Base-by-base conservation (phyloP, 257 asterid genomes). In the Solanum verrucosum region DNA sequence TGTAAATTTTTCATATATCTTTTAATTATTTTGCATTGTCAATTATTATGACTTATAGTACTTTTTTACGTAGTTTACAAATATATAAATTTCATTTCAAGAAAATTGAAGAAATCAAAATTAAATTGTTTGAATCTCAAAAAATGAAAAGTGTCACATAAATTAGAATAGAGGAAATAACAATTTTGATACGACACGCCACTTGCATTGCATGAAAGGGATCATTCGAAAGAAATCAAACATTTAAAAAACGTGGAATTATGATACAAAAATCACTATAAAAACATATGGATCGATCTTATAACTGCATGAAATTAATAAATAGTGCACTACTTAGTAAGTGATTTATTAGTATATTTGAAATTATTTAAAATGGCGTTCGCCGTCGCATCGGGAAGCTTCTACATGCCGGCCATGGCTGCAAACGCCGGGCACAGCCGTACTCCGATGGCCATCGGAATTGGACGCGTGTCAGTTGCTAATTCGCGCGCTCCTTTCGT, bases 371-470 rank as follows among this genome's bases (percentile, higher is more conserved):
- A 25, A 67, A 96, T 94, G 99, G 94, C 95, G 84, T 96, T 95
- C 96, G 56, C 87, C 89, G 92, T 94, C 93, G 96, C 96, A 89
- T 91, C 94, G 81, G 95, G 94, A 92, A 92, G 83, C 88, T 95
- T 96, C 75, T 93, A 88, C 35, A 23, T 95, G 71, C 98, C 98
- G 88, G 92, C 98, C 31, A 52, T 93, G 84, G 94, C 94, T 3
- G 68, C 0, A 59, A 59, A 59, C 27, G 13, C 68, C 56, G 89
- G 94, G 79, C 92, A 95, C 40, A 71, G 88, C 56, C 90, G 93
- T 40, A 92, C 92, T 83, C 95, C 96, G 4, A 52, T 92, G 12
- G 93, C 93, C 83, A 89, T 87, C 60, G 92, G 95, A 60, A 35
- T 91, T 27, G 93, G 96, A 84, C 93, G 91, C 87, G 89, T 90